These are phyloP conservation scores for Colletotrichum cordylinicola DNA, from an alignment of 2,329 filamentous ascomycete genomes.

Conservation along the genomic window DNA sequence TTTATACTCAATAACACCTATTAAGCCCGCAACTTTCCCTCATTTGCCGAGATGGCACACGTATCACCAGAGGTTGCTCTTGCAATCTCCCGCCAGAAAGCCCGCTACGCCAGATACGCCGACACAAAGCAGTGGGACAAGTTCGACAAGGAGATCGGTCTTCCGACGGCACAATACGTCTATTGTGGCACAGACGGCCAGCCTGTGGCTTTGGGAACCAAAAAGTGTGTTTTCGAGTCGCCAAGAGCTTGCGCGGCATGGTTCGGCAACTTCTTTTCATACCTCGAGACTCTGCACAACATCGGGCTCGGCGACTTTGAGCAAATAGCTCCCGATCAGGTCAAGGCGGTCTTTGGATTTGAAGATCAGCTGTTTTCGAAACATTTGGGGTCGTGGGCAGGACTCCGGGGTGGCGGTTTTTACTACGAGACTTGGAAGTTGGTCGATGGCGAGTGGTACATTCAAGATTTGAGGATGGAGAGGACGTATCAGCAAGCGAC, in stretches of 20 bases:
- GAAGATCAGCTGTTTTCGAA: not conserved
- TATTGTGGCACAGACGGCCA: constrained; percentile 3
- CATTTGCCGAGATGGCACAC: constrained; percentile 25
- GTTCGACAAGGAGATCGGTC: constrained; percentile 26
- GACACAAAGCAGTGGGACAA: constrained; percentile 31
- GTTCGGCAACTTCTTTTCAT: constrained; percentile 24
- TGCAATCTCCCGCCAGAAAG: constrained; percentile 31
- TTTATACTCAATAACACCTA: too few species aligned
- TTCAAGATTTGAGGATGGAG: constrained; percentile 25
- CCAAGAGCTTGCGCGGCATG: constrained; percentile 20
- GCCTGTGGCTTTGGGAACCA: not conserved
- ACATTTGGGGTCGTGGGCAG: constrained; percentile 21
- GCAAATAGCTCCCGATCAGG: constrained; percentile 18
- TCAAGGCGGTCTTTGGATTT: constrained; percentile 20
- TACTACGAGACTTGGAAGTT: constrained; percentile 28
- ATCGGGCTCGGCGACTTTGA: constrained; percentile 29
- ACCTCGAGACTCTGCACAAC: constrained; percentile 28
- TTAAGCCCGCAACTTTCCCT: too few species aligned
- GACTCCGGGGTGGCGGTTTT: constrained; percentile 28
- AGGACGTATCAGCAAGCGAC: not conserved
- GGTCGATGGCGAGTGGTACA: constrained; percentile 27
- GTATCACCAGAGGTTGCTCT: constrained; percentile 26
- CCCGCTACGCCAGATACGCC: constrained; percentile 29
- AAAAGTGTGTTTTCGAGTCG: constrained; percentile 5
- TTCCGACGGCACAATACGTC: constrained; percentile 26